phyloP scores from a whole-genome alignment of 2,329 filamentous ascomycete species.

The Fonsecaea nubica region DNA sequence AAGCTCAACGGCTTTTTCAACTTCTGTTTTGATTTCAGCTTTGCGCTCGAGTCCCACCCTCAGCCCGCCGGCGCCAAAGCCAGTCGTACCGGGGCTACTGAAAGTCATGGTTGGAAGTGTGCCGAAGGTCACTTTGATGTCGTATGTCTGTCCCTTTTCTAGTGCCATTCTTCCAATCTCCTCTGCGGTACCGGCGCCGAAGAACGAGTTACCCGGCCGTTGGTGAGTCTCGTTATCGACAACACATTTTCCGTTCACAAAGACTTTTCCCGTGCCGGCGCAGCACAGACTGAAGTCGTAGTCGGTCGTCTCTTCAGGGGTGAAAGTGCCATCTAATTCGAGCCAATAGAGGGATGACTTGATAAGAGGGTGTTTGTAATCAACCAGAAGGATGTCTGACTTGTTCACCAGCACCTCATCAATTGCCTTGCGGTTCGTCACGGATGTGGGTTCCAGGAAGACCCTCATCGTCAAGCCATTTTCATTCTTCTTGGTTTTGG shows the following conservation, averaged over 20 bases:
- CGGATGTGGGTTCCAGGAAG: constrained; percentile 64
- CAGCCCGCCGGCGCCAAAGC: constrained; percentile 65
- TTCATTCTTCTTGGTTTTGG: constrained; percentile 61
- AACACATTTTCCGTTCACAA: constrained; percentile 66
- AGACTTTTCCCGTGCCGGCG: constrained; percentile 69
- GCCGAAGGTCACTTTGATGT: constrained; percentile 65
- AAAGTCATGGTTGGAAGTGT: constrained; percentile 66
- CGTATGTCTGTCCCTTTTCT: constrained; percentile 65
- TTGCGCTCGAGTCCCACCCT: constrained; percentile 67
- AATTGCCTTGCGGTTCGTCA: constrained; percentile 56
- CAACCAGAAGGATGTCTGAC: constrained; percentile 59
- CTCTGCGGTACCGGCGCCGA: constrained; percentile 69
- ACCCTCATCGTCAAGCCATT: constrained; percentile 67
- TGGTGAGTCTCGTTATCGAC: constrained; percentile 72
- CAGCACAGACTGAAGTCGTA: constrained; percentile 73
- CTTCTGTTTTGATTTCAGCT: constrained; percentile 64
- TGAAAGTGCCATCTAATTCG: constrained; percentile 66
- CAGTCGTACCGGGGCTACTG: constrained; percentile 54
- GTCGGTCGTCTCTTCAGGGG: constrained; percentile 64
- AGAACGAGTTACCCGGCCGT: constrained; percentile 67
- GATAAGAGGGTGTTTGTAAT: constrained; percentile 59
- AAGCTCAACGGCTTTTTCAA: constrained; percentile 69
- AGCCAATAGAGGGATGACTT: constrained; percentile 63
- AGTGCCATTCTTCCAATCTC: constrained; percentile 65
- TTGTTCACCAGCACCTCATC: constrained; percentile 57